phyloP scores from a whole-genome alignment of 2,329 filamentous ascomycete genomes.

The Trichoderma sp. region DNA sequence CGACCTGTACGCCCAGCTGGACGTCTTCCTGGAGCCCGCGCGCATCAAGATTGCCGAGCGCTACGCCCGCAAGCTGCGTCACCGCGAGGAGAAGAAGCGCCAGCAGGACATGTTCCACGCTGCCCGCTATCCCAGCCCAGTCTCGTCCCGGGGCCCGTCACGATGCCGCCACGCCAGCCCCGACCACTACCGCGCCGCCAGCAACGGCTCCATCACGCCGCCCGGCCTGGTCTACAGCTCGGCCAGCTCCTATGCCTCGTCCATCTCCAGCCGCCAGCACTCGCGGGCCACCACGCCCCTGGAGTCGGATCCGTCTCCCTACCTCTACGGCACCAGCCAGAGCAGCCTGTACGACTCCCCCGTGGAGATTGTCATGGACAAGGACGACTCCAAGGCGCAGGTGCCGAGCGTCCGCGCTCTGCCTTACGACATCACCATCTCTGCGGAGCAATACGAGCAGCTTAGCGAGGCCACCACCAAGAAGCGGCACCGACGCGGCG shows the following conservation, averaged over 20 bases:
- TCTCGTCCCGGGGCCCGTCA: slow-evolving; percentile 47
- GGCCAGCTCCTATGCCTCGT: slow-evolving; percentile 52
- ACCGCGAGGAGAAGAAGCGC: slow-evolving; percentile 49
- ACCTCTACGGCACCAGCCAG: slow-evolving; percentile 42
- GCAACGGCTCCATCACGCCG: slow-evolving; percentile 44
- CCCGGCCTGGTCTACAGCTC: slow-evolving; percentile 54
- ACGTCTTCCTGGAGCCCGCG: slow-evolving; percentile 85
- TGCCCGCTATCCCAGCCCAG: slow-evolving; percentile 48
- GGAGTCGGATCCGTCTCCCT: slow-evolving; percentile 48
- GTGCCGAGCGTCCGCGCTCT: slow-evolving; percentile 43
- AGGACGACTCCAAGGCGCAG: slow-evolving; percentile 42
- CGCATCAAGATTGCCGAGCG: slow-evolving; percentile 59
- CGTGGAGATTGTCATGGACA: slow-evolving; percentile 48
- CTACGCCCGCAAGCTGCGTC: slow-evolving; percentile 53
- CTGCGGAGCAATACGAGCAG: slow-evolving; percentile 53
- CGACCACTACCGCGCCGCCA: slow-evolving; percentile 44
- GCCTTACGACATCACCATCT: slow-evolving; percentile 60
- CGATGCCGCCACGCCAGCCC: slow-evolving; percentile 45
- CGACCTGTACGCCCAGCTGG: slow-evolving; percentile 84
- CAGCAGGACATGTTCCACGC: slow-evolving; percentile 41
- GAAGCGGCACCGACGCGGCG: slow-evolving; percentile 54
- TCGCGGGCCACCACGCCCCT: slow-evolving; percentile 57
- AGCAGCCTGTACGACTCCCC: slow-evolving; percentile 54
- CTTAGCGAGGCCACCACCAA: slow-evolving; percentile 50
- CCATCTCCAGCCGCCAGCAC: slow-evolving; percentile 50